A percentile compares a stretch with the other conserved stretches of the same genome.
Conservation (phyloP, 2,329 filamentous ascomycete genomes). For the Diaporthe citri region DNA sequence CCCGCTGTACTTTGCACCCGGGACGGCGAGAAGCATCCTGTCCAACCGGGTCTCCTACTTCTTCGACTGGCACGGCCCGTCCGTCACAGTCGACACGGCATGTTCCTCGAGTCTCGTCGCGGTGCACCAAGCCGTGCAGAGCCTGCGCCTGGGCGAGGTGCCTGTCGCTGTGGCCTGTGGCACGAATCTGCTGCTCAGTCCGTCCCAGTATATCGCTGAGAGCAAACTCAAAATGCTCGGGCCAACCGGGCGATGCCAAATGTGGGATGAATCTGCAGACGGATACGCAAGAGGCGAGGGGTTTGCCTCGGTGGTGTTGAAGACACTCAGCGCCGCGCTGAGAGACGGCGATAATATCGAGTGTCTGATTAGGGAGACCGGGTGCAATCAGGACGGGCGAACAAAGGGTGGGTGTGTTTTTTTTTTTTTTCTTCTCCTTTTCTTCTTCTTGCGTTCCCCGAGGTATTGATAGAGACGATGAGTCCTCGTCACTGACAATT, state of each 20-base stretch:
- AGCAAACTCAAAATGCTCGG: constrained; percentile 54
- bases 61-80: constrained; percentile 42
- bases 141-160: constrained; percentile 48
- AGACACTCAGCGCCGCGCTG: constrained; percentile 56
- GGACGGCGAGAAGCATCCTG: constrained; percentile 45
- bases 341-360: constrained; percentile 57
- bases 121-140: constrained; percentile 53
- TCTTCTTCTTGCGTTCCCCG: too few relatives aligned
- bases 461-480: too few relatives aligned
- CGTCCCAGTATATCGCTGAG: constrained; percentile 52
- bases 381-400: constrained; percentile 58
- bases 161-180: constrained; percentile 50
- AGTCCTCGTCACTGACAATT: too few relatives aligned
- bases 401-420: constrained; percentile 46
- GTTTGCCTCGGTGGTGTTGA: constrained; percentile 59
- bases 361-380: constrained; percentile 56
- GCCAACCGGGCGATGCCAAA: constrained; percentile 51
- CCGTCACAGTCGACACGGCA: constrained; percentile 58
- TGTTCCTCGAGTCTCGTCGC: constrained; percentile 56
- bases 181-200: constrained; percentile 50
- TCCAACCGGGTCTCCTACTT: constrained; percentile 54
- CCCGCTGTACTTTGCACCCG: constrained; percentile 49
- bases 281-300: constrained; percentile 68
- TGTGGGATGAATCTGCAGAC: constrained; percentile 60
- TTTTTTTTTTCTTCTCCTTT: too few relatives aligned